Percentiles rank a stretch among this genome's conserved stretches.
Evolutionary conservation across 345 rosid genomes (phyloP).

Genomic region (Dimocarpus longan): DNA sequence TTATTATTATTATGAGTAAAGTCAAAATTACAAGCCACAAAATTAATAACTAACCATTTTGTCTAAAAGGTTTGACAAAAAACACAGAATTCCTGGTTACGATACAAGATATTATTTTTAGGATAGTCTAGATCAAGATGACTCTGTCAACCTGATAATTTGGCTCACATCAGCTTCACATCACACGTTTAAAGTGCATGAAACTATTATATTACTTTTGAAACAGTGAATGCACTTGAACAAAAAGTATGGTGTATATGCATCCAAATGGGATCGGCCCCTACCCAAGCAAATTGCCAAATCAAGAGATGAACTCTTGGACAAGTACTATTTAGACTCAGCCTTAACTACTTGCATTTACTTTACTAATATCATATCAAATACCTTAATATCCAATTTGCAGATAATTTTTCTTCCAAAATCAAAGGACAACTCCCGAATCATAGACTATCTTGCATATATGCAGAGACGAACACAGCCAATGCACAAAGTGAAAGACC

Average conservation of each 20-base stretch:
- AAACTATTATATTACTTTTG: neutral
- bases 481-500: slow-evolving; percentile 60
- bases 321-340: neutral
- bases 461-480: slow-evolving; percentile 58
- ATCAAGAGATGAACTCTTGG: neutral
- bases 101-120: neutral
- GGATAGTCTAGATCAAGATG: neutral
- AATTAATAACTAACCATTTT: too few relatives aligned
- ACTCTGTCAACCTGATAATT: neutral
- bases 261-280: neutral
- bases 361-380: neutral
- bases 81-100: too few relatives aligned
- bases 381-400: neutral
- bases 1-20: too few relatives aligned
- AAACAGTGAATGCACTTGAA: neutral
- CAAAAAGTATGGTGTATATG: neutral
- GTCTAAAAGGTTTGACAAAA: too few relatives aligned
- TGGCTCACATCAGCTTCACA: neutral
- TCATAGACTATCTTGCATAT: slow-evolving; percentile 50
- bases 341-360: neutral
- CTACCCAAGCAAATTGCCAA: neutral
- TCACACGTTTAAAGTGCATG: neutral
- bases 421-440: neutral
- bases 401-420: neutral
- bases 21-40: too few relatives aligned